These are phyloP conservation scores for Pseudopyricularia javanii DNA, from an alignment of 2,329 filamentous ascomycete genomes.

Conservation along the genomic window DNA sequence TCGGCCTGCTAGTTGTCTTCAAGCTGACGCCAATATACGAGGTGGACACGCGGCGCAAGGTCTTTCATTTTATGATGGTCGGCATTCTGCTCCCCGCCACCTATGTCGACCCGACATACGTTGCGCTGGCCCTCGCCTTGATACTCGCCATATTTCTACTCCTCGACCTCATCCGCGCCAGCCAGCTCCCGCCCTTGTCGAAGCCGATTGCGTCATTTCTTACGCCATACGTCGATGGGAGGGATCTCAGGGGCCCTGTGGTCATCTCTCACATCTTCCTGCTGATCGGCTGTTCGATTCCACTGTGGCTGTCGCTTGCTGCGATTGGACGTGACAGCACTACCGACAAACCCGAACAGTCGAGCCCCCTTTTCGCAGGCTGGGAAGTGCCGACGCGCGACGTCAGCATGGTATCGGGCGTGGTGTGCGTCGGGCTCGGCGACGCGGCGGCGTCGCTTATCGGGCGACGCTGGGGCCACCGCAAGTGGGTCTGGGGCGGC, in stretches of 20 bases:
- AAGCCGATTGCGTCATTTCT: constrained; percentile 78
- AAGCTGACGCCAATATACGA: constrained; percentile 66
- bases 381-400: constrained; percentile 71
- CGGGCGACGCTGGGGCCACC: constrained; percentile 70
- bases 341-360: background rate
- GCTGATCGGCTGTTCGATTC: constrained; percentile 87
- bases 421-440: constrained; percentile 89
- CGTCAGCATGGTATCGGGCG: constrained; percentile 80
- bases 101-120: constrained; percentile 77
- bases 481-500: constrained; percentile 94
- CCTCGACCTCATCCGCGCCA: constrained; percentile 79
- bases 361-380: constrained; percentile 37
- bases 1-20: constrained; percentile 65
- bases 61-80: constrained; percentile 98
- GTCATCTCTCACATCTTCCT: constrained; percentile 95
- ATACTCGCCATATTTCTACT: constrained; percentile 77
- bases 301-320: constrained; percentile 78
- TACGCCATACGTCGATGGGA: constrained; percentile 85
- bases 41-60: constrained; percentile 90
- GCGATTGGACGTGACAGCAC: constrained; percentile 44
- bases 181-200: constrained; percentile 80
- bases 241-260: constrained; percentile 85
- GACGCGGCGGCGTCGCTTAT: constrained; percentile 88
- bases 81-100: constrained; percentile 83
- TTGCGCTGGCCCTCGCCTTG: constrained; percentile 65